Conservation (phyloP, 2,329 filamentous ascomycete genomes). For the Nakataea oryzae region DNA sequence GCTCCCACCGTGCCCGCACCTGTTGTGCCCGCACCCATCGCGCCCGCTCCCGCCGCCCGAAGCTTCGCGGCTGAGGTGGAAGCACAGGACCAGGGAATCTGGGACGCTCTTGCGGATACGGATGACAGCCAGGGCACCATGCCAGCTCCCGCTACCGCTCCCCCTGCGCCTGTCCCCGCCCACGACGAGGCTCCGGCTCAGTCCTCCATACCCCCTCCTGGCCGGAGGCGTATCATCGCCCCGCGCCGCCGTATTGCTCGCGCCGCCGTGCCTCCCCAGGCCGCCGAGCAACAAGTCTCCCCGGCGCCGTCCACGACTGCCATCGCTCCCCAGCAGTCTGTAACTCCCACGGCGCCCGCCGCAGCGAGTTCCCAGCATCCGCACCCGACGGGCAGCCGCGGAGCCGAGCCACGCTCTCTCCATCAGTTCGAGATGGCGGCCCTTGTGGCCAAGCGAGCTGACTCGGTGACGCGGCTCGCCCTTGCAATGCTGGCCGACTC, state of each 20-base stretch:
- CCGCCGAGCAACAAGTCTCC: not conserved
- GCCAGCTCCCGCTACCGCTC: not conserved
- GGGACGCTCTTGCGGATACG: not conserved
- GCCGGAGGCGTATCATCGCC: not conserved
- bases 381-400: not conserved
- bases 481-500: not conserved
- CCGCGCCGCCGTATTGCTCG: not conserved
- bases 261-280: too few species aligned
- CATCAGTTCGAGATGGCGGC: not conserved
- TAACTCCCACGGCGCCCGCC: too few species aligned
- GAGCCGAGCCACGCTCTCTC: not conserved
- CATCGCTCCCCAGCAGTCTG: not conserved
- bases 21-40: too few species aligned
- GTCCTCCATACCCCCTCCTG: not conserved
- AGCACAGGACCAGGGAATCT: not conserved
- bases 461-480: not conserved
- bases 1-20: too few species aligned
- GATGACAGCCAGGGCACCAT: not conserved
- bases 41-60: too few species aligned
- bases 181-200: not conserved
- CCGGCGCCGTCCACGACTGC: not conserved
- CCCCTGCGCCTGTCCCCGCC: not conserved
- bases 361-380: not conserved
- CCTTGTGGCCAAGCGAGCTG: not conserved
- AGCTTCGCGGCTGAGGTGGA: not conserved